Base-by-base conservation (phyloP, 2,329 filamentous ascomycete species). In the Trichoderma aggressivum region DNA sequence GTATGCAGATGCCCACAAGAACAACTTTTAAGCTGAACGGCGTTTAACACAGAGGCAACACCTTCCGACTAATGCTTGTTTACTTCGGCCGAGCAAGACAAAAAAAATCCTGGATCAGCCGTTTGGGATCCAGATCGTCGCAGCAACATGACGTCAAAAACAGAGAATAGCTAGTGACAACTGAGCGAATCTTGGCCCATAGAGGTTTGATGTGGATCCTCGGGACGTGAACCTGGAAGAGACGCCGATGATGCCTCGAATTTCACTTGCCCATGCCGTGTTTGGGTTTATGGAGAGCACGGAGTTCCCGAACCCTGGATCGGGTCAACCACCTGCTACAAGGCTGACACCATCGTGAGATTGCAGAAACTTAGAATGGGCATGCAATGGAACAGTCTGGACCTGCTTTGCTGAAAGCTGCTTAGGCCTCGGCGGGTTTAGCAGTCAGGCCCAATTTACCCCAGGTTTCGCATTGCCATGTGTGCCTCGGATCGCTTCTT, bases 401-500 rank as follows among this genome's bases (percentile, higher is more conserved):
- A 56, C 65, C 55, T 50, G 30, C 56, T 30, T 24, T n/a, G 6
- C 8, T 21, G 26, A 66, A 66, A 39, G 21, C 47, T 26, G 30
- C 50, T 53, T 55, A 7, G 28, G 30, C 30, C 34, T 39, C 39
- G 10, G 61, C 26, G 6, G 39, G 47, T 30, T 30, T 58, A 26
- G 43, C 24, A 11, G 28, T 12, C 69, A 32, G 56, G 28, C 43
- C 34, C 26, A 16, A 26, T 62, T 58, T 68, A 61, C 47, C 63
- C 56, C 70, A 71, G 63, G 47, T 67, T 71, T 47, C 24, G 32
- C 43, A 34, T 10, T n/a, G 24, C 5, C 47, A 32, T n/a, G 47
- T 61, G 61, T 62, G 39, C 34, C 56, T 71, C 63, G 63, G 70
- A 67, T 71, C 58, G 26, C 70, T 71, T 28, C 47, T 71, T 68